These are phyloP conservation scores for Paramecium sexaurelia DNA, from an alignment of 73 alveolate species.

Conservation along the genomic window DNA sequence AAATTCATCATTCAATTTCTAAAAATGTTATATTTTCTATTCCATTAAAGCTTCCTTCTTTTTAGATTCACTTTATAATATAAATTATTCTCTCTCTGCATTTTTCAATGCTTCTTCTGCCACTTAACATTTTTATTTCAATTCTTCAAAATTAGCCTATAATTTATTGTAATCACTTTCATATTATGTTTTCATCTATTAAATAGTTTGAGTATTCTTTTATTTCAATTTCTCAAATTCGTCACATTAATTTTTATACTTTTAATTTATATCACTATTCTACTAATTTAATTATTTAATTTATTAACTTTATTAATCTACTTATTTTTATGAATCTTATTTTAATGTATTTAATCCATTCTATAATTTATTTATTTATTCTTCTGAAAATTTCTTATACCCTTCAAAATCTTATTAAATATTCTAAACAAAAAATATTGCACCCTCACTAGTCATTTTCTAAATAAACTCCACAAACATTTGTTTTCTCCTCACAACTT, in stretches of 20 bases:
- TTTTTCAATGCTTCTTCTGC: not conserved
- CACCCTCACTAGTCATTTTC: constrained; percentile 78
- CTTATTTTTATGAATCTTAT: not conserved
- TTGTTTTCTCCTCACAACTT: constrained; percentile 76
- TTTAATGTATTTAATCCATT: not conserved
- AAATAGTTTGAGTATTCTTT: not conserved
- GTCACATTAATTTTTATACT: not conserved
- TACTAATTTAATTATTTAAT: not conserved
- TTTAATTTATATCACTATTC: not conserved
- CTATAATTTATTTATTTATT: constrained; percentile 62
- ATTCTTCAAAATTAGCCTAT: not conserved
- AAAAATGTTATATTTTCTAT: constrained; percentile 8
- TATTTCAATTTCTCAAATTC: not conserved
- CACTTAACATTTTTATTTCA: not conserved
- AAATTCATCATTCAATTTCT: constrained; percentile 15
- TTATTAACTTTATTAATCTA: not conserved
- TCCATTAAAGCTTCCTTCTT: constrained; percentile 33
- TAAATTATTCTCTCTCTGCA: constrained; percentile 39
- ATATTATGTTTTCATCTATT: not conserved
- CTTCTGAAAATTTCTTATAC: constrained; percentile 74
- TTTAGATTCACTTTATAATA: constrained; percentile 2
- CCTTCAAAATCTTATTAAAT: constrained; percentile 69
- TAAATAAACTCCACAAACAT: constrained; percentile 78
- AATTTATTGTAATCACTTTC: not conserved
- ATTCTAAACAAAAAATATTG: constrained; percentile 74